Evolutionary conservation across 352 stramenopile species (phyloP).

Genomic region (Phytophthora quininea): DNA sequence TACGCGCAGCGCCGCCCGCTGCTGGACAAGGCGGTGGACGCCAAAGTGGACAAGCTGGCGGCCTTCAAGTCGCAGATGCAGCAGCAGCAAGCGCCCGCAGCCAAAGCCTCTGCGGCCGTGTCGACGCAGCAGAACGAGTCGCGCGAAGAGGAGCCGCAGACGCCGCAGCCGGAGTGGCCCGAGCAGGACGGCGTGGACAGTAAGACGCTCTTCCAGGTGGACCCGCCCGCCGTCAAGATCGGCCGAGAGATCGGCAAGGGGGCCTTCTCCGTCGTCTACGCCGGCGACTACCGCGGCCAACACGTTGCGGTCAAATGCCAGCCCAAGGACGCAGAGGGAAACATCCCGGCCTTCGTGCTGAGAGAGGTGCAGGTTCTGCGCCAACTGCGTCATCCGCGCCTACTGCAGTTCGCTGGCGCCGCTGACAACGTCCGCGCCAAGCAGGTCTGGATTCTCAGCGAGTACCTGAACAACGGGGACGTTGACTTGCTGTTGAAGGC

Average conservation of each 20-base stretch:
- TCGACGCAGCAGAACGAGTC: constrained; percentile 23
- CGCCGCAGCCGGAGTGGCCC: constrained; percentile 29
- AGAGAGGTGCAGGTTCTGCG: constrained; percentile 79
- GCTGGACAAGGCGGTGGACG: constrained; percentile 18
- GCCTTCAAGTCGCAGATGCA: constrained; percentile 37
- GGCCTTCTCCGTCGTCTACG: constrained; percentile 83
- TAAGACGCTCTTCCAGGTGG: constrained; percentile 58
- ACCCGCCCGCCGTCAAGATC: constrained; percentile 68
- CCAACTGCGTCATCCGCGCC: constrained; percentile 67
- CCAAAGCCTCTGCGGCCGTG: constrained; percentile 4
- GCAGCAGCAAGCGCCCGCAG: constrained; percentile 12
- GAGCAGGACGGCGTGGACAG: constrained; percentile 21
- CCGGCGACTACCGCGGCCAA: constrained; percentile 73
- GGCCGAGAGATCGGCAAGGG: constrained; percentile 86
- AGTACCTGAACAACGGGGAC: constrained; percentile 80
- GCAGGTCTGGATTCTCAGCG: constrained; percentile 86
- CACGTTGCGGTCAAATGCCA: constrained; percentile 88
- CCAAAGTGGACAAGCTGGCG: constrained; percentile 7
- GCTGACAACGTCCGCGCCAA: constrained; percentile 72
- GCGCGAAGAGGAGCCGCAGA: constrained; percentile 17
- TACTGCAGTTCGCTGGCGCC: constrained; percentile 79
- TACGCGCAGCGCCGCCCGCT: constrained; percentile 37
- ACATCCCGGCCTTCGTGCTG: constrained; percentile 77
- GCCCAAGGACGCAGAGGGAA: constrained; percentile 73
- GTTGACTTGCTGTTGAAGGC: constrained; percentile 69